Evolutionary conservation across 2,329 filamentous ascomycete species (phyloP).

Genomic region (Parascedosporium putredinis): DNA sequence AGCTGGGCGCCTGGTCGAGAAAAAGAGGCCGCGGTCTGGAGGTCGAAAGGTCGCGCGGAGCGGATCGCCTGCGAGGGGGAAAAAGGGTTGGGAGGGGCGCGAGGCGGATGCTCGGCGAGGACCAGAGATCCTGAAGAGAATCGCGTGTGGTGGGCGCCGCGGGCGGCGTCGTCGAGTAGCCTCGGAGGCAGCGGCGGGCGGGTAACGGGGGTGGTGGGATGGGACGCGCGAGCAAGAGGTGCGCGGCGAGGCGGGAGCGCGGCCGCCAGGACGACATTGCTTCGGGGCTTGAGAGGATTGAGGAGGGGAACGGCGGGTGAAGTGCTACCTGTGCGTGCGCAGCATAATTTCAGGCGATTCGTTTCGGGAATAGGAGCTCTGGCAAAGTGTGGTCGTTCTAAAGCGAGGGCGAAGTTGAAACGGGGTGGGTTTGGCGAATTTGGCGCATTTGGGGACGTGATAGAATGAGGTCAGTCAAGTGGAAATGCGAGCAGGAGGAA

Average conservation of each 20-base stretch:
- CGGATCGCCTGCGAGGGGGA: neutral
- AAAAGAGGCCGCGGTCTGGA: conserved; percentile 4
- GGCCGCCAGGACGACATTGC: neutral
- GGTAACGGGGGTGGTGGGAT: neutral
- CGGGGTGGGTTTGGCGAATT: no score
- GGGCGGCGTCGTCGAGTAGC: neutral
- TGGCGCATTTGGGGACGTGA: no score
- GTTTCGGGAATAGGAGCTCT: no score
- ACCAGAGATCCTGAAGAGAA: conserved; percentile 4
- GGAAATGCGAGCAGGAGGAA: no score
- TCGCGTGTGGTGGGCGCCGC: neutral
- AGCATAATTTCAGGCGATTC: no score
- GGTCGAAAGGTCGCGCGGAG: neutral
- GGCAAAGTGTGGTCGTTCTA: no score
- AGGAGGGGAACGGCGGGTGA: no score
- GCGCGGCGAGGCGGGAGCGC: neutral
- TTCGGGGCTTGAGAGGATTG: no score
- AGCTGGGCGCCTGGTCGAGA: conserved; percentile 16
- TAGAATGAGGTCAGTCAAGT: no score
- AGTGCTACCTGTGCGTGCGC: no score
- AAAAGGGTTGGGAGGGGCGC: neutral
- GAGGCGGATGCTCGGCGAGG: neutral
- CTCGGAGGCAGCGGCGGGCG: neutral
- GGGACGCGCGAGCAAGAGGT: conserved; percentile 1
- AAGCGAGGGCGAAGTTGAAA: no score